Percentiles rank a stretch among this genome's conserved stretches.
Evolutionary conservation across 2,329 filamentous ascomycete species (phyloP).

Genomic region (Fonsecaea pugnacius): DNA sequence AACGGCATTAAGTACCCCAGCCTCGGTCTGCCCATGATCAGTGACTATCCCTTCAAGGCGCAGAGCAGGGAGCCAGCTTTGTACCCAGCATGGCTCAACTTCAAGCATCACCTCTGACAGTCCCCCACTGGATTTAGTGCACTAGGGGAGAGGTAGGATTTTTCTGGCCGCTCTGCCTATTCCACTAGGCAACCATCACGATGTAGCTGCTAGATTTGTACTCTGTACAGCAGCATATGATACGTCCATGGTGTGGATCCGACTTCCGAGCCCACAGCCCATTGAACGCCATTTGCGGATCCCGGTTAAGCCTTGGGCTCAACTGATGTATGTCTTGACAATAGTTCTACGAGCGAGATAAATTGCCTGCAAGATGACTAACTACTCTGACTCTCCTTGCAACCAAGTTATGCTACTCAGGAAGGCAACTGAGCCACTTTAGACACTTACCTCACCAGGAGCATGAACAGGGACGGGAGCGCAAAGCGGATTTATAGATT

Average conservation of each 20-base stretch:
- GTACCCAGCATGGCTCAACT: no score
- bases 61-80: no score
- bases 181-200: no score
- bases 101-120: no score
- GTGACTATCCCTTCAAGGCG: neutral
- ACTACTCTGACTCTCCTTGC: neutral
- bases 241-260: neutral
- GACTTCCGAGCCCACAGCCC: neutral
- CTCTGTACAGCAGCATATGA: no score
- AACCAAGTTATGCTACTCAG: neutral
- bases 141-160: no score
- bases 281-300: neutral
- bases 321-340: neutral
- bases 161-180: no score
- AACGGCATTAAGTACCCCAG: neutral
- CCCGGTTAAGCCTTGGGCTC: neutral
- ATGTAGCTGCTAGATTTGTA: no score
- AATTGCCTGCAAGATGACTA: neutral
- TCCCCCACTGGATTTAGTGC: no score
- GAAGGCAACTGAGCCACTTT: neutral
- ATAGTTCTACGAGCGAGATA: neutral
- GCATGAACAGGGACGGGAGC: neutral
- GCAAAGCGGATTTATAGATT: neutral
- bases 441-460: neutral
- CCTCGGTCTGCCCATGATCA: no score